Percentiles rank a stretch among this genome's conserved stretches.
Evolutionary conservation across 768 basidiomycete species (phyloP).

Genomic region (Suillus occidentalis): DNA sequence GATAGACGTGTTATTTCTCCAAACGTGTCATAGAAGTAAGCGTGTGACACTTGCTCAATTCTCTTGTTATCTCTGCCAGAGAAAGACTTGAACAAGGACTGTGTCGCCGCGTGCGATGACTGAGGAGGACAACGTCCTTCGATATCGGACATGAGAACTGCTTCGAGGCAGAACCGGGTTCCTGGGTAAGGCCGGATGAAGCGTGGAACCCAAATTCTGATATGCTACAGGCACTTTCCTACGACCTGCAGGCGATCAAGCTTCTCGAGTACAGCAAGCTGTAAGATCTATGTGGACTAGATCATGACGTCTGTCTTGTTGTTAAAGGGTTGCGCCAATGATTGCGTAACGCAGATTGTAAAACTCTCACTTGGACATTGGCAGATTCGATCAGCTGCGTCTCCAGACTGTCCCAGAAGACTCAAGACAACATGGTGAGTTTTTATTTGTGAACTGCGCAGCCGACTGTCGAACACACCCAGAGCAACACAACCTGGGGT

Average conservation of each 20-base stretch:
- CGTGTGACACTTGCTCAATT: neutral
- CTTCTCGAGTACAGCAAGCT: neutral
- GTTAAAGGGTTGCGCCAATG: neutral
- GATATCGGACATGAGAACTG: neutral
- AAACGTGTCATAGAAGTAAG: neutral
- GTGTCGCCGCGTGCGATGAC: neutral
- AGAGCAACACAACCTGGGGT: neutral
- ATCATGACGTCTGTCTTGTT: neutral
- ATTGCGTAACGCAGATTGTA: neutral
- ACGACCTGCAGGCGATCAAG: conserved; percentile 21
- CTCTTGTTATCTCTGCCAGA: neutral
- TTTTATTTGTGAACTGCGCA: neutral
- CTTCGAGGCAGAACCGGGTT: neutral
- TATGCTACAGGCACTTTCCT: neutral
- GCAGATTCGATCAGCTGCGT: neutral
- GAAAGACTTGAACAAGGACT: neutral
- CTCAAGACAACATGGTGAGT: neutral
- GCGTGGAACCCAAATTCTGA: neutral
- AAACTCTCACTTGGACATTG: neutral
- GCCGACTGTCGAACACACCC: neutral
- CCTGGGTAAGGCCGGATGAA: neutral
- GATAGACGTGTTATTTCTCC: neutral
- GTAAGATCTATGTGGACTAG: neutral
- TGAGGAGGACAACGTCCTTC: no score
- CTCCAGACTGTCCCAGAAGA: neutral